phyloP scores from a whole-genome alignment of 306 rosid species.

The Quercus ilex region DNA sequence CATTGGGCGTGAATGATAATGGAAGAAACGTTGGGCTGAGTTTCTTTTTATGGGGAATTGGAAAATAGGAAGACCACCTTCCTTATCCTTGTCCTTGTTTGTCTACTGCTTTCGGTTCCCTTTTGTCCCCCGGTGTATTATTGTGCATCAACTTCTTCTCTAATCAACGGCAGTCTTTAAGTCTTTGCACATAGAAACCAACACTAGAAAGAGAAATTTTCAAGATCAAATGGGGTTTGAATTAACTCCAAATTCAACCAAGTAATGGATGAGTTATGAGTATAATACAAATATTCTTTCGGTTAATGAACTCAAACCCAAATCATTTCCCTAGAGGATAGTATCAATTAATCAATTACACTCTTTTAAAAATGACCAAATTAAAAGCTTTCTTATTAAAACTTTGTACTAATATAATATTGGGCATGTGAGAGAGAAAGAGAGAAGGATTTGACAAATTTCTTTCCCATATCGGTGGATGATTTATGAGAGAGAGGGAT shows the following conservation, averaged over 20 bases:
- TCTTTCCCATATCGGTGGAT: conserved; percentile 14
- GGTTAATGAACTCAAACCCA: background rate
- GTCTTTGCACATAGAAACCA: background rate
- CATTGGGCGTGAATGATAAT: background rate
- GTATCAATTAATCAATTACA: background rate
- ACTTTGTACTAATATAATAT: background rate
- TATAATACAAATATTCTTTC: background rate
- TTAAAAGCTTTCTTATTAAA: background rate
- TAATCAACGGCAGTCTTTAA: conserved; percentile 20
- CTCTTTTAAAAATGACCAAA: background rate
- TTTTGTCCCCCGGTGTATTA: conserved; percentile 42
- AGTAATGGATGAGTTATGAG: background rate
- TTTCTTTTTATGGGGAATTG: conserved; percentile 30
- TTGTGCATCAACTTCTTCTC: background rate
- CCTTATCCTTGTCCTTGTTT: conserved; percentile 39
- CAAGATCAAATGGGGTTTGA: background rate
- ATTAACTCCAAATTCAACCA: background rate
- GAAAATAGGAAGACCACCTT: conserved; percentile 19
- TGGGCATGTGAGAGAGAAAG: background rate
- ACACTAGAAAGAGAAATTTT: background rate
- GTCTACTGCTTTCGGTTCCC: conserved; percentile 55
- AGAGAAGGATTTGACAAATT: background rate
- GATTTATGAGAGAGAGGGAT: background rate
- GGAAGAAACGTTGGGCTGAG: background rate
- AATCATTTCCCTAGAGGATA: background rate